Base-by-base conservation (phyloP, 1,139 yeast species). In the Wickerhamomyces sp. region DNA sequence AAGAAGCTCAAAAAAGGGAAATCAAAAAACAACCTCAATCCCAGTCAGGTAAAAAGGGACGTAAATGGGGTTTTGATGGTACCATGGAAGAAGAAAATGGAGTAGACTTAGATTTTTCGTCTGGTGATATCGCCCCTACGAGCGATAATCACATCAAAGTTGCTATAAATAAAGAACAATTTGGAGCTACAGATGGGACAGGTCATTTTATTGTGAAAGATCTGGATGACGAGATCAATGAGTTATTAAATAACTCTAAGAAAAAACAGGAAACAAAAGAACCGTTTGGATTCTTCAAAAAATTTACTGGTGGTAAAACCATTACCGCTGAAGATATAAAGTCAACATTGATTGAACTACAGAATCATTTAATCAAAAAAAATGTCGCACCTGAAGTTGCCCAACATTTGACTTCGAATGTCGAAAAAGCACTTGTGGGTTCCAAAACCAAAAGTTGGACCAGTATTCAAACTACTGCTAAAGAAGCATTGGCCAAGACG, bases 401-500 rank as follows among this genome's bases (percentile, higher is more conserved):
- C 0, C 74, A 68, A 32, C 72, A 75, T 39, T 60, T 82, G 33
- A 72, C 81, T 36, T 61, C 69, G 9, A 76, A 73, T 37, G 84
- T 82, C n/a, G 76, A 76, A 37, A 70, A 69, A 46, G 78, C 75
- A 37, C 58, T 82, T 27, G 65, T 78, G 4, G 90, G 90, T 0
- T 73, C 83, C 16, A 79, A 76, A 42, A 80, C 88, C 0, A 76
- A 75, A 39, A 76, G 68, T 45, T 82, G 87, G 76, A 77, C 87
- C 1, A 68, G 81, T 6, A 76, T 74, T 1, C 78, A 76, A 40
- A 66, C 71, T 20, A 74, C 84, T 1, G 84, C 81, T 8, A 72
- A 80, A 47, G 74, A 74, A 33, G 76, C 95, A 3, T 70, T 92
- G 59, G 75, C 79, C 1, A 86, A 79, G 29, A 90, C 92, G 38